Conservation (phyloP, 495 filamentous ascomycete genomes). For the Penicillium salamii region DNA sequence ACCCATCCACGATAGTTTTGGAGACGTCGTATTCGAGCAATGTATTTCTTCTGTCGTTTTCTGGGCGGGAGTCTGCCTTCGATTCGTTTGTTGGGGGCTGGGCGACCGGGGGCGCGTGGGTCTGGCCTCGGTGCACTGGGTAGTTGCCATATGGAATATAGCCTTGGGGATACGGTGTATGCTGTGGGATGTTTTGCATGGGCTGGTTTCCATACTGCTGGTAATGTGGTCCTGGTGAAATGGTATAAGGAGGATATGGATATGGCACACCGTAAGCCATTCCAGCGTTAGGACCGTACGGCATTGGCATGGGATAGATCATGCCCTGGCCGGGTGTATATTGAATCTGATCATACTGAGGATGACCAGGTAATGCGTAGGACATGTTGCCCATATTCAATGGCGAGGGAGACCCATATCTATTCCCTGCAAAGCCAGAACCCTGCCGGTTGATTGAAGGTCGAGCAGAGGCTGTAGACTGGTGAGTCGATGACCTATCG, state of each 20-base stretch:
- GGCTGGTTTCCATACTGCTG: slow-evolving; percentile 23
- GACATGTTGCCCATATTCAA: slow-evolving; percentile 49
- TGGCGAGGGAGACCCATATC: slow-evolving; percentile 29
- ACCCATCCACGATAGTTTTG: slow-evolving; percentile 46
- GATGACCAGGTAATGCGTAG: slow-evolving; percentile 43
- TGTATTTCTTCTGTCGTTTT: slow-evolving; percentile 15
- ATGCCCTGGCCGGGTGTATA: slow-evolving; percentile 27
- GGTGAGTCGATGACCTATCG: slow-evolving; percentile 8
- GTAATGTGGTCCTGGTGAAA: slow-evolving; percentile 29
- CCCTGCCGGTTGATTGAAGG: slow-evolving; percentile 21
- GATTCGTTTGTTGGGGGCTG: slow-evolving; percentile 2
- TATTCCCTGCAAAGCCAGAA: slow-evolving; percentile 20
- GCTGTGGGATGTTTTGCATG: slow-evolving; percentile 22
- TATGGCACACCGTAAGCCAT: slow-evolving; percentile 31
- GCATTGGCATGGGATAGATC: slow-evolving; percentile 37
- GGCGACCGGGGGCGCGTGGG: slow-evolving; percentile 6
- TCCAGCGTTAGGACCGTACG: slow-evolving; percentile 33
- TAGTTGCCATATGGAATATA: slow-evolving; percentile 29
- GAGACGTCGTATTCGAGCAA: slow-evolving; percentile 35
- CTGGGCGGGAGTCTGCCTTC: slow-evolving; percentile 12
- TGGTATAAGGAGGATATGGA: slow-evolving; percentile 31
- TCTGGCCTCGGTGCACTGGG: slow-evolving; percentile 5
- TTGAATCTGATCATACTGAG: slow-evolving; percentile 32
- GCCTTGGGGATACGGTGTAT: slow-evolving; percentile 20
- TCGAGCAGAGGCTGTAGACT: slow-evolving; percentile 13